These are phyloP conservation scores for Aquilaria sinensis DNA, from an alignment of 345 rosid species.

Conservation along the genomic window DNA sequence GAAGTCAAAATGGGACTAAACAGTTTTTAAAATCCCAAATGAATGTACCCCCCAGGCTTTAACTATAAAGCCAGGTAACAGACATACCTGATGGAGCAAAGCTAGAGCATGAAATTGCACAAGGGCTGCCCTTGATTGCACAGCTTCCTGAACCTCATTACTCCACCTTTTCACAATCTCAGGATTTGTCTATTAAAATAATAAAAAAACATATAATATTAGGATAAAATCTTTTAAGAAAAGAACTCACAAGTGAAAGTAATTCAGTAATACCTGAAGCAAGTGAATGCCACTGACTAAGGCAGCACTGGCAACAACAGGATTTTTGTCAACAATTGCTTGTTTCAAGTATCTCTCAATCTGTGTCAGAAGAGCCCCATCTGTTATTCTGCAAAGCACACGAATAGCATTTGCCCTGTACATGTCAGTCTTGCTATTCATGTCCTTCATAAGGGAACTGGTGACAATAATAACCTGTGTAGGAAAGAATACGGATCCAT, in stretches of 20 bases:
- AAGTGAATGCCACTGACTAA: slow-evolving; percentile 88
- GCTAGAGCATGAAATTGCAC: slow-evolving; percentile 90
- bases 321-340: slow-evolving; percentile 93
- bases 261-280: slow-evolving; percentile 52
- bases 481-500: slow-evolving; percentile 9
- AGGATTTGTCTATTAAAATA: slow-evolving; percentile 48
- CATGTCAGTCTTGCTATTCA: slow-evolving; percentile 93
- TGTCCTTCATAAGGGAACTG: slow-evolving; percentile 91
- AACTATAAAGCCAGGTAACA: background rate
- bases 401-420: slow-evolving; percentile 92
- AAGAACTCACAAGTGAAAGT: background rate
- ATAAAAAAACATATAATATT: background rate
- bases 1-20: background rate
- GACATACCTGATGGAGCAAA: slow-evolving; percentile 67
- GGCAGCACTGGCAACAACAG: slow-evolving; percentile 95
- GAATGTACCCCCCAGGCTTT: background rate
- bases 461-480: slow-evolving; percentile 82
- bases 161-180: slow-evolving; percentile 94
- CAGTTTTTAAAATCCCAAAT: background rate
- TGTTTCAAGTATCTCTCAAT: slow-evolving; percentile 86
- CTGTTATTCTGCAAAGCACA: slow-evolving; percentile 82
- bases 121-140: slow-evolving; percentile 85
- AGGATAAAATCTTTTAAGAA: background rate
- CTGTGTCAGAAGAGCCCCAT: slow-evolving; percentile 79
- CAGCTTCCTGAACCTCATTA: slow-evolving; percentile 93